phyloP scores from a whole-genome alignment of 257 asterid genomes.

The Craterostigma plantagineum region DNA sequence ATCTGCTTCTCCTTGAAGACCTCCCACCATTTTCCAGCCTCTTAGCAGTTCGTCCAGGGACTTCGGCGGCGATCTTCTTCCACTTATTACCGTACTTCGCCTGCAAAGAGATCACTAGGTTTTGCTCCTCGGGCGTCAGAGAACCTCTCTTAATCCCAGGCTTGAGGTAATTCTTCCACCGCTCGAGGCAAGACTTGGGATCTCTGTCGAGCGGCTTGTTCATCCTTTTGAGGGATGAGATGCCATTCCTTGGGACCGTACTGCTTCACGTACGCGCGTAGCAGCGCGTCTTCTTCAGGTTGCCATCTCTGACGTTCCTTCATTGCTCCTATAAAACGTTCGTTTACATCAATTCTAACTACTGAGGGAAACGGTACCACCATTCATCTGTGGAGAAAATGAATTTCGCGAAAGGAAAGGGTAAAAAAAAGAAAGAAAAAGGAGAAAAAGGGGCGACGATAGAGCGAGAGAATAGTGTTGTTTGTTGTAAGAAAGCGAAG shows the following conservation, averaged over 20 bases:
- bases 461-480: too few relatives aligned
- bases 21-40: conserved; percentile 90
- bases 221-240: conserved; percentile 58
- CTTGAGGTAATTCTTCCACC: conserved; percentile 70
- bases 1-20: conserved; percentile 75
- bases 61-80: conserved; percentile 67
- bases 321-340: conserved; percentile 14
- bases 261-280: conserved; percentile 67
- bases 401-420: too few relatives aligned
- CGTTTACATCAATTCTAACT: too few relatives aligned
- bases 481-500: too few relatives aligned
- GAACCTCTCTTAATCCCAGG: conserved; percentile 70
- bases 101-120: conserved; percentile 48
- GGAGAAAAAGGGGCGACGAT: too few relatives aligned
- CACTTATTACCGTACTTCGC: conserved; percentile 71
- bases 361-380: too few relatives aligned
- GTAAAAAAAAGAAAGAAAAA: too few relatives aligned
- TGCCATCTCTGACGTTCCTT: conserved; percentile 84
- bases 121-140: conserved; percentile 48
- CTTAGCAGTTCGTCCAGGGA: conserved; percentile 79
- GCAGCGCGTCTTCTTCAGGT: conserved; percentile 69
- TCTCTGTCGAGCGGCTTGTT: conserved; percentile 47
- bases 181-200: conserved; percentile 60
- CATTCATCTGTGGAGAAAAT: too few relatives aligned
- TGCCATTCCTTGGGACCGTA: conserved; percentile 80